Evolutionary conservation across 768 basidiomycete genomes (phyloP), one percentile per base, ranked within the genome.

Genomic region (Antrodiella citrinella): DNA sequence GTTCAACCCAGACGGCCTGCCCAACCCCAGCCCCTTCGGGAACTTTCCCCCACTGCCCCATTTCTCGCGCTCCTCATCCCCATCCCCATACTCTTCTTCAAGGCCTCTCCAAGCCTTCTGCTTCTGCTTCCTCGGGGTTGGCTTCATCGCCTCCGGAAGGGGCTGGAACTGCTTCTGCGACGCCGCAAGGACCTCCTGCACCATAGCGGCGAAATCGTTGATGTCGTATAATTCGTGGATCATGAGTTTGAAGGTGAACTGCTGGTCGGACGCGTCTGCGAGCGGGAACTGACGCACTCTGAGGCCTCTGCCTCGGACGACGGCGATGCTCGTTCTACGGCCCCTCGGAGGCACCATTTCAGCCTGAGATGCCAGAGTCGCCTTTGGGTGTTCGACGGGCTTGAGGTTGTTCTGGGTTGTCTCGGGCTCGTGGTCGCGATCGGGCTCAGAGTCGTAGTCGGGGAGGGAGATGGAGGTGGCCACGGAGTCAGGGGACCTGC

Each of bases 161-260:
- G 47, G 47, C 26, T 38, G 26, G 21, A 35, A 48, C 38, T 39
- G 18, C 30, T 48, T 40, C 47, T 48, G 26, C 30, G 47, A 48
- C n/a, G 23, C 47, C 47, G 48, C 47, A 30, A 58, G 44, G 41
- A 58, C 54, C 42, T 54, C 51, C 44, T 56, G 50, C 25, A 54
- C 54, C 54, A 56, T 56, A 38, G 69, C 67, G 1, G 66, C 70
- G 78, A 81, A 84, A 48, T 82, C 80, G 19, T 78, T 76, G 48
- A 76, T 44, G 20, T 74, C 69, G 62, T 84, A 84, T 10, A 84
- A 68, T 60, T 80, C 77, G 67, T 84, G 79, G 50, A 83, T 62
- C 80, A 82, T 84, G 57, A 79, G 69, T 57, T 75, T 78, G 70
- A 84, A 84, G 26, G 77, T 82, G 65, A 84, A 84, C 15, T 54